Percentiles rank a stretch among this genome's conserved stretches.
These are phyloP conservation scores for Trichoderma lentiforme DNA, from an alignment of 2,329 filamentous ascomycete genomes.

Conservation along the genomic window DNA sequence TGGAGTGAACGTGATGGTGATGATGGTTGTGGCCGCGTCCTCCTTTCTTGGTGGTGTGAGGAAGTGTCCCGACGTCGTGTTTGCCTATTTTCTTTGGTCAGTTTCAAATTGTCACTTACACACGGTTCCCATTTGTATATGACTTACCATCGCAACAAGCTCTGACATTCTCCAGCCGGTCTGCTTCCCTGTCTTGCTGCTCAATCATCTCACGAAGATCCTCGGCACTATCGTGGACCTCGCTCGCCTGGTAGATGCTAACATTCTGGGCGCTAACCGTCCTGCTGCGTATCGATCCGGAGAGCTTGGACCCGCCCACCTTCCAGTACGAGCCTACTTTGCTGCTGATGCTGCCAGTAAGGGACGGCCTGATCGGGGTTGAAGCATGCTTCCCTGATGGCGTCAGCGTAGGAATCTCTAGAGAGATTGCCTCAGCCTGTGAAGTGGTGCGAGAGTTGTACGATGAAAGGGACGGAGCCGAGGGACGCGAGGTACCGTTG, in stretches of 20 bases:
- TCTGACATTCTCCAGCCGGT: constrained; percentile 87
- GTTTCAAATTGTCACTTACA: too few relatives aligned
- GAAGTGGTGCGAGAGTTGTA: constrained; percentile 74
- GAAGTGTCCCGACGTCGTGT: constrained; percentile 66
- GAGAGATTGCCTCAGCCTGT: constrained; percentile 48
- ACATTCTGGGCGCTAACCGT: constrained; percentile 42
- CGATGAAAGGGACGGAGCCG: constrained; percentile 68
- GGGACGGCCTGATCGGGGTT: constrained; percentile 30
- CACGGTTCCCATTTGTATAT: too few relatives aligned
- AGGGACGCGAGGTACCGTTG: constrained; percentile 44
- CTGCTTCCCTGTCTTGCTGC: constrained; percentile 70
- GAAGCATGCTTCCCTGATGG: constrained; percentile 41
- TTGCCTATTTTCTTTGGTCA: constrained; percentile 52
- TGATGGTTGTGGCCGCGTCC: constrained; percentile 40
- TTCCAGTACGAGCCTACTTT: constrained; percentile 61
- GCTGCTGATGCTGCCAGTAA: constrained; percentile 46
- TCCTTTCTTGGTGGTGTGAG: constrained; percentile 45
- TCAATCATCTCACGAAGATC: constrained; percentile 79
- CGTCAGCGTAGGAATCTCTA: constrained; percentile 56
- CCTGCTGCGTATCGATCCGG: constrained; percentile 53
- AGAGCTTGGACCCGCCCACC: constrained; percentile 41
- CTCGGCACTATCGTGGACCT: constrained; percentile 74
- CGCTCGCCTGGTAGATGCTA: constrained; percentile 58
- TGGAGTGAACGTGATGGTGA: constrained; percentile 7
- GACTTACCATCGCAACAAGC: constrained; percentile 92